Evolutionary conservation across 2,329 filamentous ascomycete species (phyloP).

Genomic region (Colletotrichum sp.): DNA sequence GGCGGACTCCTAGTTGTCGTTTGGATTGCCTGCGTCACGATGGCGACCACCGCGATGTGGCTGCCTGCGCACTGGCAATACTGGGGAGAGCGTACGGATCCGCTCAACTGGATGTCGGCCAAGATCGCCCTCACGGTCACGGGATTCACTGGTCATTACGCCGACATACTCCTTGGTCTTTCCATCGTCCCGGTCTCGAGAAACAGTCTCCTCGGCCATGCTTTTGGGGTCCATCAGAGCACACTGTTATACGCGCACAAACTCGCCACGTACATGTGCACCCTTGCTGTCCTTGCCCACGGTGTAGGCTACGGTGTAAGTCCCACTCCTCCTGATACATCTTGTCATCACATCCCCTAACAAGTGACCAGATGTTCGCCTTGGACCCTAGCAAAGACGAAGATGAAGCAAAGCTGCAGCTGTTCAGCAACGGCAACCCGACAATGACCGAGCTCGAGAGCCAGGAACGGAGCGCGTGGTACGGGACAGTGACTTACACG

Average conservation of each 20-base stretch:
- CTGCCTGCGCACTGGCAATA: not conserved
- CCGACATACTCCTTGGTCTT: conserved; percentile 17
- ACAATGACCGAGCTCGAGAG: conserved; percentile 13
- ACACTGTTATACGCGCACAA: conserved; percentile 20
- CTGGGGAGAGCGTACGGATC: conserved; percentile 7
- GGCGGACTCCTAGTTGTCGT: not conserved
- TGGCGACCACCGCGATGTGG: conserved; percentile 12
- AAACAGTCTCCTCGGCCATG: conserved; percentile 17
- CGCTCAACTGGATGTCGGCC: conserved; percentile 12
- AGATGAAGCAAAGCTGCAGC: not conserved
- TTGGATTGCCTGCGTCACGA: conserved; percentile 6
- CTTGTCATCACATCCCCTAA: not conserved
- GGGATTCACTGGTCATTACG: conserved; percentile 19
- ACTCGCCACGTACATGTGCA: not conserved
- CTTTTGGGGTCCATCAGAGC: conserved; percentile 17
- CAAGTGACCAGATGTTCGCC: not conserved
- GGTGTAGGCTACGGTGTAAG: conserved; percentile 17
- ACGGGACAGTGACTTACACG: conserved; percentile 3
- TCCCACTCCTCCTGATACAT: not conserved
- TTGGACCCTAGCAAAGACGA: not conserved
- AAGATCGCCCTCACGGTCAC: conserved; percentile 13
- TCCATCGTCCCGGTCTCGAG: conserved; percentile 18
- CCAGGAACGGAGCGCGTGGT: not conserved
- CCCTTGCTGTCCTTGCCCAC: conserved; percentile 2
- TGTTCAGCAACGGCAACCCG: conserved; percentile 19